phyloP scores from a whole-genome alignment of 106 monocot species.

The Triglochin maritima region DNA sequence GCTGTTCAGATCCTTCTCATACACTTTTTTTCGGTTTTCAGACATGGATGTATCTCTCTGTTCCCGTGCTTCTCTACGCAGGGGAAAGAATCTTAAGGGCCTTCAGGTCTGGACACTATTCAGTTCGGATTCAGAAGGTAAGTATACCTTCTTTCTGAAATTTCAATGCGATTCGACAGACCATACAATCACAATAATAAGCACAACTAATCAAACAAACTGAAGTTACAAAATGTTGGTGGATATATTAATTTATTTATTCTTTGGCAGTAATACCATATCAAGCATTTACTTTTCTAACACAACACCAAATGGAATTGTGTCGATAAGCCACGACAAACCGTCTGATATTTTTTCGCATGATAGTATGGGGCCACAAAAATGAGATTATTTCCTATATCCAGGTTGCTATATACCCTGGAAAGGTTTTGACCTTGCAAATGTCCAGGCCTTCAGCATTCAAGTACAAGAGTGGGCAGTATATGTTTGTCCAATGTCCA shows the following conservation, averaged over 20 bases:
- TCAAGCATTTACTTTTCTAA: too few relatives aligned
- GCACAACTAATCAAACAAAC: too few relatives aligned
- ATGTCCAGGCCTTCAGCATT: conserved; percentile 83
- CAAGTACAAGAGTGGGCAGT: conserved; percentile 85
- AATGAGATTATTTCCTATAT: background rate
- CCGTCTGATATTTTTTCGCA: background rate
- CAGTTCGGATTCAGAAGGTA: conserved; percentile 75
- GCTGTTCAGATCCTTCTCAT: background rate
- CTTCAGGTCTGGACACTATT: conserved; percentile 63
- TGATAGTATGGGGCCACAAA: background rate
- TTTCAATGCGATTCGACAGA: background rate
- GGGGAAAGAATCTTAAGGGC: conserved; percentile 66
- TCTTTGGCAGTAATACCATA: too few relatives aligned
- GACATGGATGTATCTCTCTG: conserved; percentile 92
- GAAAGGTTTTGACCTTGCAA: conserved; percentile 73
- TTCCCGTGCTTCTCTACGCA: conserved; percentile 60
- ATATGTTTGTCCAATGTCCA: conserved; percentile 90
- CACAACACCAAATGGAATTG: too few relatives aligned
- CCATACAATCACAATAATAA: too few relatives aligned
- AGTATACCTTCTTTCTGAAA: conserved; percentile 2
- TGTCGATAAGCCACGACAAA: background rate
- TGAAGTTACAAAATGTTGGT: too few relatives aligned
- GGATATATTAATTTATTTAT: too few relatives aligned
- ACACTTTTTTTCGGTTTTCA: conserved; percentile 8
- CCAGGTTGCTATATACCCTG: conserved; percentile 93